phyloP scores from a whole-genome alignment of 805 yeast genomes.

The Clavispora phyllophila region DNA sequence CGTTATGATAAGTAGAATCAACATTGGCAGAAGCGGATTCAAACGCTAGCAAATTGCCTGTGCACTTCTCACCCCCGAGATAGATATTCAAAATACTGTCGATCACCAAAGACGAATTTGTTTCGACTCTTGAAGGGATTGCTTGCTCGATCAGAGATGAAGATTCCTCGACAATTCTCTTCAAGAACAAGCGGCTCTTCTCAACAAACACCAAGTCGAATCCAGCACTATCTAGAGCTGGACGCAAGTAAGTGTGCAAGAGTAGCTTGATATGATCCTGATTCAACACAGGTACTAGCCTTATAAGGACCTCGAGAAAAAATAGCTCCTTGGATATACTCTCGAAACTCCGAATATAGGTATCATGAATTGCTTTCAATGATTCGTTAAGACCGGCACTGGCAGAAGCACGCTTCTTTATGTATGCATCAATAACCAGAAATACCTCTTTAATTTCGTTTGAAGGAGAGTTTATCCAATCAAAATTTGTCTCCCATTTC shows the following conservation, averaged over 20 bases:
- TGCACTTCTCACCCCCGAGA: slow-evolving; percentile 16
- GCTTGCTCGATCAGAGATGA: slow-evolving; percentile 14
- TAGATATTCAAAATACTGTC: slow-evolving; percentile 22
- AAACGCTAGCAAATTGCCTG: slow-evolving; percentile 16
- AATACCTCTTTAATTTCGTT: slow-evolving; percentile 8
- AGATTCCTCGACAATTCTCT: not conserved
- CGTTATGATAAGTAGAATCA: slow-evolving; percentile 36
- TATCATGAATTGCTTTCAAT: slow-evolving; percentile 29
- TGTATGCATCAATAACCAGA: slow-evolving; percentile 11
- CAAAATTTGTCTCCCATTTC: slow-evolving; percentile 9
- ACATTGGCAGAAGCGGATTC: slow-evolving; percentile 12
- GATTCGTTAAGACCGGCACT: slow-evolving; percentile 31
- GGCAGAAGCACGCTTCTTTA: slow-evolving; percentile 28
- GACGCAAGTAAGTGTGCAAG: slow-evolving; percentile 43
- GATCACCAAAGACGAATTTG: slow-evolving; percentile 19
- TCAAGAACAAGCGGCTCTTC: slow-evolving; percentile 25
- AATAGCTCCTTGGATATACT: slow-evolving; percentile 28
- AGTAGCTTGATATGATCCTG: slow-evolving; percentile 36
- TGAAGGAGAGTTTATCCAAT: slow-evolving; percentile 9
- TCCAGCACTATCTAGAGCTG: slow-evolving; percentile 60
- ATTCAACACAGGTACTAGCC: slow-evolving; percentile 27
- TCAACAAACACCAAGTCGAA: slow-evolving; percentile 34
- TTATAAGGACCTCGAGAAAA: slow-evolving; percentile 36
- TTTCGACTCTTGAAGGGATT: slow-evolving; percentile 18
- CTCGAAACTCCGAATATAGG: slow-evolving; percentile 22